Evolutionary conservation across 108 stramenopile species (phyloP).

Genomic region (Tribonema minus): DNA sequence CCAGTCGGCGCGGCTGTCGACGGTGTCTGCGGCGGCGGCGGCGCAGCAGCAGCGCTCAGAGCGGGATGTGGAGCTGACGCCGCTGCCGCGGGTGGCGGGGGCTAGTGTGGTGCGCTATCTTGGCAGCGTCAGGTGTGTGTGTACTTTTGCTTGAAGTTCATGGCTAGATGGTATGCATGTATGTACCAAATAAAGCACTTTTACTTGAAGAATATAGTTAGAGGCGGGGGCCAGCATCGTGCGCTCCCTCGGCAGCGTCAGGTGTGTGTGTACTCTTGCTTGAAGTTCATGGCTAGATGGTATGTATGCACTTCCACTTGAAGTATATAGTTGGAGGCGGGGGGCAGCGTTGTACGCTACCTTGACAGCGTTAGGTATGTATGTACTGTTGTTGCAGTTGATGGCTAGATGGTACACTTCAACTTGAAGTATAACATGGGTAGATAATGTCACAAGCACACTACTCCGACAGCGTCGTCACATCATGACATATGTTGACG

Average conservation of each 20-base stretch:
- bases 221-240: background rate
- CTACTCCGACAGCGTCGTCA: too few species aligned
- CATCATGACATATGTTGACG: too few species aligned
- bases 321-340: background rate
- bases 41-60: background rate
- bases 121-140: conserved; percentile 21
- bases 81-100: conserved; percentile 20
- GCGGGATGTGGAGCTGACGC: conserved; percentile 33
- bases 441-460: too few species aligned
- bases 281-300: background rate
- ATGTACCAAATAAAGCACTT: too few species aligned
- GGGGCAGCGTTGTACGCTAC: conserved; percentile 3
- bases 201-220: background rate
- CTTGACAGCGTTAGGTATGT: conserved; percentile 26
- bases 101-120: conserved; percentile 27
- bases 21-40: background rate
- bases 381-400: background rate
- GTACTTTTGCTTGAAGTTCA: background rate
- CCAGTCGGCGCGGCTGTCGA: background rate
- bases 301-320: background rate
- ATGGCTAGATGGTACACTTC: too few species aligned
- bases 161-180: background rate
- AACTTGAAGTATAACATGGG: too few species aligned
- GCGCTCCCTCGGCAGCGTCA: conserved; percentile 40
- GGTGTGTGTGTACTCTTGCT: background rate